Evolutionary conservation across 495 filamentous ascomycete species (phyloP).

Genomic region (Evansstolkia leycettana): DNA sequence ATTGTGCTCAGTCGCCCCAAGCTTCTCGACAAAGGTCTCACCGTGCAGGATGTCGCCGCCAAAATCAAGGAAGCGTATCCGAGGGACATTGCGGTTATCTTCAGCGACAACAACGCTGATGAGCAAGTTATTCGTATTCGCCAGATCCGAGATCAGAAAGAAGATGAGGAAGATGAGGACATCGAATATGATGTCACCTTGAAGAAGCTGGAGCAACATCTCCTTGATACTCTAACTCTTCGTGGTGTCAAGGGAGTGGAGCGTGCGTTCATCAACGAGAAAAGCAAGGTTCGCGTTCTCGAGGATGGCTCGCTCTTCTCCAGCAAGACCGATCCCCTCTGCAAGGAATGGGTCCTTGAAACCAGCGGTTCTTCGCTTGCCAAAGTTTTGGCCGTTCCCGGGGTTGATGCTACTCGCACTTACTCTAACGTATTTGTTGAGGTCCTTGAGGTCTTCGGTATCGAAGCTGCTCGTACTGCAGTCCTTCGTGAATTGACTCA

Average conservation of each 20-base stretch:
- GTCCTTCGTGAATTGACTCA: constrained; percentile 77
- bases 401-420: constrained; percentile 80
- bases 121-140: constrained; percentile 90
- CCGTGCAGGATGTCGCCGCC: constrained; percentile 82
- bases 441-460: constrained; percentile 85
- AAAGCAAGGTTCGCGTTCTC: constrained; percentile 45
- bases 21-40: constrained; percentile 87
- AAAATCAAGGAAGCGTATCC: constrained; percentile 79
- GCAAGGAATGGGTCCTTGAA: constrained; percentile 90
- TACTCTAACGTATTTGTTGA: constrained; percentile 94
- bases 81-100: constrained; percentile 83
- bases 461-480: constrained; percentile 80
- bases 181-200: constrained; percentile 82
- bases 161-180: constrained; percentile 66
- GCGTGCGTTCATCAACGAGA: constrained; percentile 83
- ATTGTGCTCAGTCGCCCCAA: constrained; percentile 87
- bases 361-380: constrained; percentile 79
- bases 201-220: constrained; percentile 79
- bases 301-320: constrained; percentile 58
- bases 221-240: constrained; percentile 79
- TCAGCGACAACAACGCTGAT: constrained; percentile 96
- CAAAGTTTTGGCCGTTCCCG: constrained; percentile 71
- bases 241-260: constrained; percentile 83
- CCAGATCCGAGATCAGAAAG: constrained; percentile 57
- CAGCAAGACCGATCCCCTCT: constrained; percentile 54